These are phyloP conservation scores for Xylaria digitata DNA, from an alignment of 2,329 filamentous ascomycete genomes.

Conservation along the genomic window DNA sequence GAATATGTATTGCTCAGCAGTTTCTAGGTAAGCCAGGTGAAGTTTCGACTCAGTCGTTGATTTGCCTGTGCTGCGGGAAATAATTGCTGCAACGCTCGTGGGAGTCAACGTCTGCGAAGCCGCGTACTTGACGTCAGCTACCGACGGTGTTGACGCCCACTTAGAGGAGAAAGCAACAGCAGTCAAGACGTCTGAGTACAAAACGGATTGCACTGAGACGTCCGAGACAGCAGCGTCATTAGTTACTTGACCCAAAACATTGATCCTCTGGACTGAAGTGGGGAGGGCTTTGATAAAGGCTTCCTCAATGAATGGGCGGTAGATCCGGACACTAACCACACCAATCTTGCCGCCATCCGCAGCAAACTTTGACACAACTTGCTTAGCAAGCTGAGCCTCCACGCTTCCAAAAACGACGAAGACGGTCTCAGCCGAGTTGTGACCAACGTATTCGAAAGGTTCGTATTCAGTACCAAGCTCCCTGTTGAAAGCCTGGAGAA, in stretches of 20 bases:
- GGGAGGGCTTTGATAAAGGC: conserved; percentile 88
- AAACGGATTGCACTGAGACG: conserved; percentile 79
- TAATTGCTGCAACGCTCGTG: conserved; percentile 61
- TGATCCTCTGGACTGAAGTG: conserved; percentile 77
- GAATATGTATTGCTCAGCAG: conserved; percentile 88
- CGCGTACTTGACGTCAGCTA: conserved; percentile 91
- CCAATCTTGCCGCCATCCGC: conserved; percentile 82
- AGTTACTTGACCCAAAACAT: conserved; percentile 88
- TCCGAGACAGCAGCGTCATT: conserved; percentile 80
- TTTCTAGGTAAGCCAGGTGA: conserved; percentile 58
- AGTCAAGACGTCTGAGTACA: conserved; percentile 92
- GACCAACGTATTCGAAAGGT: conserved; percentile 93
- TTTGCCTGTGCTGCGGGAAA: conserved; percentile 64
- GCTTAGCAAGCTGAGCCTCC: conserved; percentile 85
- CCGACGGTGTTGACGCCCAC: conserved; percentile 70
- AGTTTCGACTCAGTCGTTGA: conserved; percentile 61
- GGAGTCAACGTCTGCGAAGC: conserved; percentile 70
- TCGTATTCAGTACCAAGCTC: conserved; percentile 94
- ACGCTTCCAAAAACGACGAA: conserved; percentile 93
- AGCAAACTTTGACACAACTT: conserved; percentile 79
- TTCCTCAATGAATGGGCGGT: conserved; percentile 95
- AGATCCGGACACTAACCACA: conserved; percentile 90
- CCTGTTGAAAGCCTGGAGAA: conserved; percentile 82
- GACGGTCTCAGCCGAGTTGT: conserved; percentile 81
- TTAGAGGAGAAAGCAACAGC: conserved; percentile 82